Percentiles rank a stretch among this genome's conserved stretches.
These are phyloP conservation scores for Triticum turgidum DNA, from an alignment of 176 grass and related monocot genomes.

Conservation along the genomic window DNA sequence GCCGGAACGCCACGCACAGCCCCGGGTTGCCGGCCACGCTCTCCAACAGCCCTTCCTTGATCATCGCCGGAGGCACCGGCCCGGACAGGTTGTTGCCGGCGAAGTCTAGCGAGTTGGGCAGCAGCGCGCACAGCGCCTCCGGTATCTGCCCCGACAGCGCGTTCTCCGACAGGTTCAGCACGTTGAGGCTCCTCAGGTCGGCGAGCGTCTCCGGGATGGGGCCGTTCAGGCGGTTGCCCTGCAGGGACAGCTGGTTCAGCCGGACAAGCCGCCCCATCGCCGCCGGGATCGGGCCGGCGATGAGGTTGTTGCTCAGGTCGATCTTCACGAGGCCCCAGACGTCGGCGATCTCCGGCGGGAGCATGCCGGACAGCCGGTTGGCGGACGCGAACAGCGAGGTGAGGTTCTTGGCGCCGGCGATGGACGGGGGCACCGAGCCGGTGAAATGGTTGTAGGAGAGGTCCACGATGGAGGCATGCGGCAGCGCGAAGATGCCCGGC, in stretches of 20 bases:
- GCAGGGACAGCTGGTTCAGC: slow-evolving; percentile 87
- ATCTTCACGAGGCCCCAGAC: slow-evolving; percentile 63
- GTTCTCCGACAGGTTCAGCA: slow-evolving; percentile 88
- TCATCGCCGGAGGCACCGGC: slow-evolving; percentile 60
- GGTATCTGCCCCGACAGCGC: slow-evolving; percentile 73
- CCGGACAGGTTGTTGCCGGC: slow-evolving; percentile 84
- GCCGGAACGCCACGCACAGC: slow-evolving; percentile 73
- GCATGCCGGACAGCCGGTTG: slow-evolving; percentile 52
- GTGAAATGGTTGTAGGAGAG: slow-evolving; percentile 75
- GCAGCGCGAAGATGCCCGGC: slow-evolving; percentile 62
- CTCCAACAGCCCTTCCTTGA: slow-evolving; percentile 81
- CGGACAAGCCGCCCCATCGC: slow-evolving; percentile 36
- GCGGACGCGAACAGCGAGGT: slow-evolving; percentile 66
- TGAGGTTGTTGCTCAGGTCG: slow-evolving; percentile 75
- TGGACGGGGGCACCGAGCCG: slow-evolving; percentile 35
- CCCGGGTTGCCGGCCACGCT: slow-evolving; percentile 77
- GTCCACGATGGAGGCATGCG: slow-evolving; percentile 77
- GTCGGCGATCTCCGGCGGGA: slow-evolving; percentile 57
- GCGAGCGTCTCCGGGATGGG: slow-evolving; percentile 72
- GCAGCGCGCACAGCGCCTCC: slow-evolving; percentile 63
- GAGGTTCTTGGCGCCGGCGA: slow-evolving; percentile 62
- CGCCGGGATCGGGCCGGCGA: slow-evolving; percentile 60
- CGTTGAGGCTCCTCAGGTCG: slow-evolving; percentile 59
- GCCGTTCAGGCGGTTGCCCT: slow-evolving; percentile 61
- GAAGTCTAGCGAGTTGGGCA: slow-evolving; percentile 92